A percentile compares a stretch with the other conserved stretches of the same genome.
These are phyloP conservation scores for Globisporangium perplexum DNA, from an alignment of 352 stramenopile genomes.

Conservation along the genomic window DNA sequence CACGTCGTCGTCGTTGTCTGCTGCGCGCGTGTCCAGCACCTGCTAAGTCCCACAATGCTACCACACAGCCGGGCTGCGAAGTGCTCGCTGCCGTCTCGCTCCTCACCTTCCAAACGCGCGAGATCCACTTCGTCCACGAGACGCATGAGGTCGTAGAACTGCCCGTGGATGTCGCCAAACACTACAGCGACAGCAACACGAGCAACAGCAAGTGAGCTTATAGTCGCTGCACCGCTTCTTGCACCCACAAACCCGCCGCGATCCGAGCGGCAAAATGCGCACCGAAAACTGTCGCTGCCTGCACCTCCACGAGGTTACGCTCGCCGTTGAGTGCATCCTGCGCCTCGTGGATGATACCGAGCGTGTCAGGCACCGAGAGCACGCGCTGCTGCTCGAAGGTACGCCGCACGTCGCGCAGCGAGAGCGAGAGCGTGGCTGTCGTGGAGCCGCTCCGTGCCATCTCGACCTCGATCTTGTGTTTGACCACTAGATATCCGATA, in stretches of 20 bases:
- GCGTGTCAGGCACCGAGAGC: slow-evolving; percentile 49
- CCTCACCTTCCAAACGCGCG: slow-evolving; percentile 25
- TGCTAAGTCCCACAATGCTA: slow-evolving; percentile 1
- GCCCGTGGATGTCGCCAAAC: slow-evolving; percentile 76
- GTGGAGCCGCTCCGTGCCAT: no score
- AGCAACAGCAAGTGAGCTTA: background rate
- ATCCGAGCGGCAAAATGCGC: no score
- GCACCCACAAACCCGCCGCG: background rate
- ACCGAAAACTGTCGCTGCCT: slow-evolving; percentile 27
- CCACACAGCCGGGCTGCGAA: no score
- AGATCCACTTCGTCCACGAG: slow-evolving; percentile 47
- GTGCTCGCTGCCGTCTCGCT: background rate
- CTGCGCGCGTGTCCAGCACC: no score
- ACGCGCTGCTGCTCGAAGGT: slow-evolving; percentile 58
- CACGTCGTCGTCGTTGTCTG: slow-evolving; percentile 23
- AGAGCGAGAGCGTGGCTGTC: no score
- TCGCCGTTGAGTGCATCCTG: slow-evolving; percentile 56
- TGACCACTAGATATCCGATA: no score
- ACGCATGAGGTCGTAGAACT: slow-evolving; percentile 74
- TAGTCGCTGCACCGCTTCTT: background rate
- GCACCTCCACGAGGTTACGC: slow-evolving; percentile 51
- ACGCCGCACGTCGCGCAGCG: slow-evolving; percentile 26
- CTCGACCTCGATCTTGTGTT: no score
- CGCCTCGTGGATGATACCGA: slow-evolving; percentile 61
- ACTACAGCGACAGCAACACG: slow-evolving; percentile 29